These are phyloP conservation scores for Phylloporus rhodoxanthus DNA, from an alignment of 768 basidiomycete genomes.

Conservation along the genomic window DNA sequence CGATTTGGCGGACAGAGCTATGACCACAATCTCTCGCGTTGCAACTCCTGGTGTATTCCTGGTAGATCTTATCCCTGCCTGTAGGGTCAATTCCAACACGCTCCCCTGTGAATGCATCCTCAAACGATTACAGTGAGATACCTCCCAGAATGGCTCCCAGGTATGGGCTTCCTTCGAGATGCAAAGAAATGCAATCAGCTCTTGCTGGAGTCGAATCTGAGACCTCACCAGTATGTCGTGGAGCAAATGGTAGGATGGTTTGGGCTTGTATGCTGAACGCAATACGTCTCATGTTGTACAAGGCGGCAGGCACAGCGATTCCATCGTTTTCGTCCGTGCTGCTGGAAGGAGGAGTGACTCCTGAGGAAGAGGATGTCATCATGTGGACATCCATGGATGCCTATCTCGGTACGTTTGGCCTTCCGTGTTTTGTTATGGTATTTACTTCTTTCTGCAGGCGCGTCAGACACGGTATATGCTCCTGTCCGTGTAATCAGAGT, in stretches of 20 bases:
- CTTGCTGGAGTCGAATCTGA: slow-evolving; percentile 36
- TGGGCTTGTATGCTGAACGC: not conserved
- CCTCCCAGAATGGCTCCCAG: too few relatives aligned
- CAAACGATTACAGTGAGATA: too few relatives aligned
- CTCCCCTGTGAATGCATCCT: not conserved
- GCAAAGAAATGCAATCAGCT: slow-evolving; percentile 23
- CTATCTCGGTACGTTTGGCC: slow-evolving; percentile 7
- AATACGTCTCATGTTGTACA: not conserved
- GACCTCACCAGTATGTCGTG: slow-evolving; percentile 41
- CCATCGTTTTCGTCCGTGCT: slow-evolving; percentile 18
- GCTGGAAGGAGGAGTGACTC: slow-evolving; percentile 7
- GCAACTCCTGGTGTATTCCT: slow-evolving; percentile 11
- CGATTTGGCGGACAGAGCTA: slow-evolving; percentile 20
- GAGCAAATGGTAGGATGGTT: slow-evolving; percentile 39
- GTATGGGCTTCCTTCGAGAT: slow-evolving; percentile 30
- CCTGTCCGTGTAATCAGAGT: slow-evolving; percentile 34
- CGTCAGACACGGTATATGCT: slow-evolving; percentile 38
- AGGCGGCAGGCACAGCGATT: slow-evolving; percentile 16
- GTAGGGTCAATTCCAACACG: slow-evolving; percentile 5
- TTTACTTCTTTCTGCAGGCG: slow-evolving; percentile 21
- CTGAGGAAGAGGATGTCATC: slow-evolving; percentile 17
- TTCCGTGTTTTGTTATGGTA: not conserved
- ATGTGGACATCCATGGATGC: slow-evolving; percentile 14
- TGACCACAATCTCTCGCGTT: slow-evolving; percentile 10
- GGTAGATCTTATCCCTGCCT: slow-evolving; percentile 18